Conservation (phyloP, 345 rosid species). For the Isatis tinctoria region DNA sequence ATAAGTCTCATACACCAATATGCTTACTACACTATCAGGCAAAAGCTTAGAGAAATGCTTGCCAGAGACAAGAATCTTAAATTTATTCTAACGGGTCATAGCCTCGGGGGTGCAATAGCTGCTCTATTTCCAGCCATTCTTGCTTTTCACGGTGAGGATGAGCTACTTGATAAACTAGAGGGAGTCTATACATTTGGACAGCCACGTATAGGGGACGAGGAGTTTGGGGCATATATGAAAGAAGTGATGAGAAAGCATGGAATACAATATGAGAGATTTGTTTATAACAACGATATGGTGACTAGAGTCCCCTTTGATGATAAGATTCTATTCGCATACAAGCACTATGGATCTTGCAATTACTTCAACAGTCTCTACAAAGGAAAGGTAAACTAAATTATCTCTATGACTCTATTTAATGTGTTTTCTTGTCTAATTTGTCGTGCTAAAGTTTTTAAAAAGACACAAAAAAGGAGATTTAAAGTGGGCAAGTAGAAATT, state of each 20-base stretch:
- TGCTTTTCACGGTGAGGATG: conserved; percentile 43
- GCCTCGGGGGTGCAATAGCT: conserved; percentile 66
- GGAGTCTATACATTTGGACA: conserved; percentile 77
- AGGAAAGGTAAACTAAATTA: conserved; percentile 46
- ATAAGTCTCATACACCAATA: conserved; percentile 15
- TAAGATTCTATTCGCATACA: conserved; percentile 37
- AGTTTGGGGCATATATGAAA: conserved; percentile 49
- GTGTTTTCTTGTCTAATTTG: background rate
- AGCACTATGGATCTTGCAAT: conserved; percentile 63
- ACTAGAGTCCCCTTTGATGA: conserved; percentile 59
- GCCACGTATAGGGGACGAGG: conserved; percentile 61
- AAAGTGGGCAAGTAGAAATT: background rate
- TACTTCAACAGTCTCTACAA: conserved; percentile 50
- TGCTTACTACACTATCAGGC: conserved; percentile 56
- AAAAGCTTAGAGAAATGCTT: conserved; percentile 33
- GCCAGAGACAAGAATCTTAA: conserved; percentile 31
- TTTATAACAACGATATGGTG: conserved; percentile 52
- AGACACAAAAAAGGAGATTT: background rate
- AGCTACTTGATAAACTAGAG: conserved; percentile 44
- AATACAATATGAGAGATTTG: conserved; percentile 53
- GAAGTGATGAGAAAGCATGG: conserved; percentile 23
- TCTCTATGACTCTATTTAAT: background rate
- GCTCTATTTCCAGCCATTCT: conserved; percentile 47
- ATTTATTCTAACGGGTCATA: conserved; percentile 63
- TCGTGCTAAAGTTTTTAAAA: background rate